A percentile compares a stretch with the other conserved stretches of the same genome.
These are phyloP conservation scores for Ceratocystis alfenasii DNA, from an alignment of 2,329 filamentous ascomycete genomes.

Conservation along the genomic window DNA sequence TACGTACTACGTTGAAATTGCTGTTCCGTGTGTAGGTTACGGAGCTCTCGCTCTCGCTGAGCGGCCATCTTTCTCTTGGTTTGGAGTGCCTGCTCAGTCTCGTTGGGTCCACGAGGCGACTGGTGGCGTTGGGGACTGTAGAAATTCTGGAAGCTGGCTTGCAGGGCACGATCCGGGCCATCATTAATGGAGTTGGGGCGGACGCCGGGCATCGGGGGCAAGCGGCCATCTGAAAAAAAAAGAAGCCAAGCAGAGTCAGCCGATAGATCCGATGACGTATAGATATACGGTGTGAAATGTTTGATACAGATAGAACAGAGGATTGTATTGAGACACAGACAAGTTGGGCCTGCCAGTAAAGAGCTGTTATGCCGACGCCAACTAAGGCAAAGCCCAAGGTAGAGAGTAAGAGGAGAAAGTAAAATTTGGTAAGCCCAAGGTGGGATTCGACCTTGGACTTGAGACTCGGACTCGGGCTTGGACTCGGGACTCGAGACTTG, in stretches of 20 bases:
- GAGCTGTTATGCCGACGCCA: not conserved
- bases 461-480: not conserved
- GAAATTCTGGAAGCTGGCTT: conserved; percentile 61
- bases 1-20: conserved; percentile 98
- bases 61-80: conserved; percentile 98
- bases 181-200: conserved; percentile 75
- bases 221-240: conserved; percentile 51
- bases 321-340: conserved; percentile 18
- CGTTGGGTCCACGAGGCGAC: conserved; percentile 66
- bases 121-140: conserved; percentile 86
- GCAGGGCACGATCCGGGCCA: conserved; percentile 51
- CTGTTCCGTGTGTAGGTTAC: conserved; percentile 99
- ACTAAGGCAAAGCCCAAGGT: conserved; percentile 4
- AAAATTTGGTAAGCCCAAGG: not conserved
- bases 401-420: conserved; percentile 10
- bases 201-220: conserved; percentile 37
- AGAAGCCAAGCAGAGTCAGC: conserved; percentile 10
- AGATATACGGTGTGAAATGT: conserved; percentile 1
- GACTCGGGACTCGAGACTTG: not conserved
- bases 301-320: conserved; percentile 6
- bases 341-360: conserved; percentile 3
- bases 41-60: conserved; percentile 95
- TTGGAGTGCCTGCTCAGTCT: conserved; percentile 98
- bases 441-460: not conserved
- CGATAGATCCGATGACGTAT: conserved; percentile 4